Evolutionary conservation across 1,139 yeast genomes (phyloP), one percentile per base, ranked within the genome.

Genomic region (Pichia sp.): DNA sequence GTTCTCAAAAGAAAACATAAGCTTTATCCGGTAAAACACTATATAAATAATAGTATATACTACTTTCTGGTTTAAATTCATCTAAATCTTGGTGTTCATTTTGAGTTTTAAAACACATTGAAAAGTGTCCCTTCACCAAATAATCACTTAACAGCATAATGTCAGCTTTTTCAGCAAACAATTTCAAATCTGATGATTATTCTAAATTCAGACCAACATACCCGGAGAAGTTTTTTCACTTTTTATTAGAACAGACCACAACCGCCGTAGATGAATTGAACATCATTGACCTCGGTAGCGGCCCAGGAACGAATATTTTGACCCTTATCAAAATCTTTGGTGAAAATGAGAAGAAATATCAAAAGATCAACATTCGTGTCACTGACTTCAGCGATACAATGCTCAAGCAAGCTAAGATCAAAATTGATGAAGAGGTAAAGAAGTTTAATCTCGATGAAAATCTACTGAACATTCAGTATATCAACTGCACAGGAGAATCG

Each of bases 281-380:
- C 6, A 36, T 58, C 40, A 60, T 85, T 6, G 96, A 87, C 61
- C 66, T 85, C 23, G 96, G 95, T 0, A 80, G 88, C 58, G 96
- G 96, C 1, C 82, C 95, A 0, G 95, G 95, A 2, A 49, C 52
- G 3, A 37, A 43, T 4, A 38, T 44, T n/a, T n/a, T 37, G 8
- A 42, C 48, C 4, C 16, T 49, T 4, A 37, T 50, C 10, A 27
- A 36, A 11, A 10, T 36, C 6, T 10, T 34, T 23, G 26, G n/a
- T 7, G 16, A n/a, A 23, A 10, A 10, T n/a, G 11, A 34, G 11
- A 9, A 23, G 11, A 34, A 10, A 6, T 34, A 7, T 7, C 16
- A 34, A 16, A 37, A 48, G n/a, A 64, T 70, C 48, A 74, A 74
- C 45, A 78, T 81, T 2, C 59, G 76, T 27, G 95, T 92, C 2